Conservation (phyloP, 768 basidiomycete genomes). For the Strobilomyces echinocephalus region DNA sequence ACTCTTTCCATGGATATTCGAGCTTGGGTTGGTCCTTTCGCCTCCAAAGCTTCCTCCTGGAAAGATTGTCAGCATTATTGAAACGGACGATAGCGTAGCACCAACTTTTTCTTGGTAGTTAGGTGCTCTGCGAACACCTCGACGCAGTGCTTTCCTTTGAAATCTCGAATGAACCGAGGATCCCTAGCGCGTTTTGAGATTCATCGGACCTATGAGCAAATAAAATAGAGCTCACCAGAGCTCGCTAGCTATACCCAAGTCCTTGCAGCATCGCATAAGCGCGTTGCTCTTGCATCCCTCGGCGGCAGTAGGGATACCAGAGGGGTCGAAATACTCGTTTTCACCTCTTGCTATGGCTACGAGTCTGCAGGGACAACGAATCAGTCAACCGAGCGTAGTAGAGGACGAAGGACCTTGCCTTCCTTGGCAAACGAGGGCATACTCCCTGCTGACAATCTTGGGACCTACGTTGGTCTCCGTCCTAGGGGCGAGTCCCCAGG, state of each 20-base stretch:
- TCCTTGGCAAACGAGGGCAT: slow-evolving; percentile 90
- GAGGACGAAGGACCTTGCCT: slow-evolving; percentile 44
- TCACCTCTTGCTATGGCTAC: slow-evolving; percentile 91
- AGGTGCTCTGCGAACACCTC: slow-evolving; percentile 86
- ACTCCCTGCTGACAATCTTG: slow-evolving; percentile 87
- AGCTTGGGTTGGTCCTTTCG: slow-evolving; percentile 83
- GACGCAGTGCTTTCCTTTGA: slow-evolving; percentile 77
- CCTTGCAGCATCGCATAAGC: slow-evolving; percentile 96
- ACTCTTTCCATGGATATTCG: slow-evolving; percentile 85
- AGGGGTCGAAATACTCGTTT: slow-evolving; percentile 92
- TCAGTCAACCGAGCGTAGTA: background rate
- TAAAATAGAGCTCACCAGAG: slow-evolving; percentile 62
- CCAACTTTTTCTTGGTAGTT: slow-evolving; percentile 87
- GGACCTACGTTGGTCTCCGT: slow-evolving; percentile 88
- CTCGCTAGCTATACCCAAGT: slow-evolving; percentile 92
- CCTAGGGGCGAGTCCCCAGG: slow-evolving; percentile 93
- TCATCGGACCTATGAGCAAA: background rate
- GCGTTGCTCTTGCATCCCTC: slow-evolving; percentile 97
- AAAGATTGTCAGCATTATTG: slow-evolving; percentile 2
- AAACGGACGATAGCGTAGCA: slow-evolving; percentile 5
- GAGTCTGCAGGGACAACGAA: slow-evolving; percentile 44
- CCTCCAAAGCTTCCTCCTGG: slow-evolving; percentile 88
- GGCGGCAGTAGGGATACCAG: slow-evolving; percentile 83
- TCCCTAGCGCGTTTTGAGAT: slow-evolving; percentile 53
- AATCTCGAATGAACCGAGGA: slow-evolving; percentile 90